These are phyloP conservation scores for Monosporozyma yasuniensis DNA, from an alignment of 805 yeast genomes.

Conservation along the genomic window DNA sequence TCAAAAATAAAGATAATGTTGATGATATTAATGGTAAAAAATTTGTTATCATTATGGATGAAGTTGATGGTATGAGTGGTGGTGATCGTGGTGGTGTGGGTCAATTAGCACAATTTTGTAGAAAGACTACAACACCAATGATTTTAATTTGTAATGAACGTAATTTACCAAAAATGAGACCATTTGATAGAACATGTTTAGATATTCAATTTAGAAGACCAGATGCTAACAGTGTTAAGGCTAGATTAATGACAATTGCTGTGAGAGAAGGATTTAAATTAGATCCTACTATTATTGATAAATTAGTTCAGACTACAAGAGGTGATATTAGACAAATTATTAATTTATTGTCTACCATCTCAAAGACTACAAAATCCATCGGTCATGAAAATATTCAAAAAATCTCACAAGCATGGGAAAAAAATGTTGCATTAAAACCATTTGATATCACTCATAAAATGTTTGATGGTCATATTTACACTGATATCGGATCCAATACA, in stretches of 20 bases:
- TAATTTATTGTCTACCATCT: conserved; percentile 76
- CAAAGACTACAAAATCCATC: conserved; percentile 60
- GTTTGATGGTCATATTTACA: conserved; percentile 51
- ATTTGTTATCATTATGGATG: conserved; percentile 91
- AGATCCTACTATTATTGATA: conserved; percentile 74
- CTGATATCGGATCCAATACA: conserved; percentile 35
- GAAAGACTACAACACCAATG: conserved; percentile 79
- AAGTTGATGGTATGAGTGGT: conserved; percentile 98
- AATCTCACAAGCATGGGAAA: conserved; percentile 69
- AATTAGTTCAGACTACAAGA: conserved; percentile 72
- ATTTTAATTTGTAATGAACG: conserved; percentile 91
- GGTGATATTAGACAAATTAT: conserved; percentile 93
- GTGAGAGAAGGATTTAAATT: conserved; percentile 71
- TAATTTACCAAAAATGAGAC: conserved; percentile 88
- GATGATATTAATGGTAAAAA: conserved; percentile 38
- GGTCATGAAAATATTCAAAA: conserved; percentile 49
- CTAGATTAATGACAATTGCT: conserved; percentile 86
- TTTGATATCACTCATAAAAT: conserved; percentile 76
- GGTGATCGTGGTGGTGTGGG: conserved; percentile 99
- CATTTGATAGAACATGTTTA: conserved; percentile 74
- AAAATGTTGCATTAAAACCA: conserved; percentile 83
- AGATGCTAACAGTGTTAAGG: conserved; percentile 65
- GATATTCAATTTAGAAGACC: conserved; percentile 88
- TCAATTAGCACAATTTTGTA: conserved; percentile 78
- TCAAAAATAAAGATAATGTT: conserved; percentile 33